A percentile compares a stretch with the other conserved stretches of the same genome.
Conservation (phyloP, 495 filamentous ascomycete species). For the Podospora fimiseda region DNA sequence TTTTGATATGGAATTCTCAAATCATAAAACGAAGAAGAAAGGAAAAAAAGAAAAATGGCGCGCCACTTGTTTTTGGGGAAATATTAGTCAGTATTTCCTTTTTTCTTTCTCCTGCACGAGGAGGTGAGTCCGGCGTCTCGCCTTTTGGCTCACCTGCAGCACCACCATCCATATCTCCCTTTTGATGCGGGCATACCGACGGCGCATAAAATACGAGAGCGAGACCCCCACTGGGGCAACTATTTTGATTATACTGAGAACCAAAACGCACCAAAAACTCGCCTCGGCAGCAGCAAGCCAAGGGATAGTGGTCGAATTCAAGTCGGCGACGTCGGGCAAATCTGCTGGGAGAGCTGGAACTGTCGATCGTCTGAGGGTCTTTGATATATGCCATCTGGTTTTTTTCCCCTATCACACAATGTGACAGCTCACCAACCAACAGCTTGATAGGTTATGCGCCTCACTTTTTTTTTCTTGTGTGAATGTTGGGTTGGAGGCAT, state of each 20-base stretch:
- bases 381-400: no score
- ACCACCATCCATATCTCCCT: not conserved
- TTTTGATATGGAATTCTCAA: no score
- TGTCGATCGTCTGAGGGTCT: not conserved
- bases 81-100: no score
- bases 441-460: no score
- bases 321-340: not conserved
- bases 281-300: not conserved
- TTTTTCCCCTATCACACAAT: no score
- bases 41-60: no score
- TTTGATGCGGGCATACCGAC: conserved; percentile 2
- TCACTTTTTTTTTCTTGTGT: no score
- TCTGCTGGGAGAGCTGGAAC: not conserved
- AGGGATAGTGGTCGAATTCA: not conserved
- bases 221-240: not conserved
- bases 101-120: no score
- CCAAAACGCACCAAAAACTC: not conserved
- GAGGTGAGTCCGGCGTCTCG: not conserved
- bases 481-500: no score
- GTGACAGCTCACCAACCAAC: no score
- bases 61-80: no score
- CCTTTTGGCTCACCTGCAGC: not conserved
- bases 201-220: conserved; percentile 2
- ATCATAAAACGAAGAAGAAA: no score
- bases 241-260: not conserved